These are phyloP conservation scores for Apophysomyces trapeziformis DNA, from an alignment of 371 early-diverging fungal species.

Conservation along the genomic window DNA sequence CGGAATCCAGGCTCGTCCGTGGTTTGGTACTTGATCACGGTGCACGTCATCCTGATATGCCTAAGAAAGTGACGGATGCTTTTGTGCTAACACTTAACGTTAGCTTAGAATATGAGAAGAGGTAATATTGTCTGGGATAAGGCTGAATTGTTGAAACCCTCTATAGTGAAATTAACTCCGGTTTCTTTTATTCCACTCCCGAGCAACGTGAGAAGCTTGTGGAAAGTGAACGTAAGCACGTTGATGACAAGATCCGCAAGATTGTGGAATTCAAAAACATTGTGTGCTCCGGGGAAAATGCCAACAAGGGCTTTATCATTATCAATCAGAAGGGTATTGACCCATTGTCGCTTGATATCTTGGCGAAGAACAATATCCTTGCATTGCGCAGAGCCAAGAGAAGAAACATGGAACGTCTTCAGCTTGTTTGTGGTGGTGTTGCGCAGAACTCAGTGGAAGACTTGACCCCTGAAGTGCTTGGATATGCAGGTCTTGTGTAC, in stretches of 20 bases:
- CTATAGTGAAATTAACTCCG: slow-evolving; percentile 97
- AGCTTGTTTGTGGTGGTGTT: slow-evolving; percentile 96
- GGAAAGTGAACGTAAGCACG: slow-evolving; percentile 97
- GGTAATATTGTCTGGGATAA: slow-evolving; percentile 23
- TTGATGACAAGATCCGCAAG: slow-evolving; percentile 93
- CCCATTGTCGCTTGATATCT: slow-evolving; percentile 96
- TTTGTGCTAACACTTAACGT: slow-evolving; percentile 97
- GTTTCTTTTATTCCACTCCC: slow-evolving; percentile 98
- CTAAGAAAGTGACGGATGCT: slow-evolving; percentile 93
- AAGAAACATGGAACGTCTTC: slow-evolving; percentile 99
- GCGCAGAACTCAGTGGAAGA: slow-evolving; percentile 99
- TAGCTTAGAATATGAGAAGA: slow-evolving; percentile 99
- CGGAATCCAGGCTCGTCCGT: slow-evolving; percentile 93
- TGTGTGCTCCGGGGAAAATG: slow-evolving; percentile 81
- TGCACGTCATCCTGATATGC: slow-evolving; percentile 99
- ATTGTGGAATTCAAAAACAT: slow-evolving; percentile 96
- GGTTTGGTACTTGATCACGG: slow-evolving; percentile 99
- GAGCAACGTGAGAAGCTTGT: slow-evolving; percentile 99
- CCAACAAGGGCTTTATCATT: slow-evolving; percentile 92
- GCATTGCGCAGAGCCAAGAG: slow-evolving; percentile 99
- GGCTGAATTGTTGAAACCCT: neutral
- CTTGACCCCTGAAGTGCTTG: slow-evolving; percentile 86
- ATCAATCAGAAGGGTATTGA: slow-evolving; percentile 99
- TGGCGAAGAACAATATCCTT: slow-evolving; percentile 96
- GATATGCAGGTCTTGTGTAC: slow-evolving; percentile 94